Conservation (phyloP, 2,329 filamentous ascomycete genomes). For the Cladosporium oxysporum region DNA sequence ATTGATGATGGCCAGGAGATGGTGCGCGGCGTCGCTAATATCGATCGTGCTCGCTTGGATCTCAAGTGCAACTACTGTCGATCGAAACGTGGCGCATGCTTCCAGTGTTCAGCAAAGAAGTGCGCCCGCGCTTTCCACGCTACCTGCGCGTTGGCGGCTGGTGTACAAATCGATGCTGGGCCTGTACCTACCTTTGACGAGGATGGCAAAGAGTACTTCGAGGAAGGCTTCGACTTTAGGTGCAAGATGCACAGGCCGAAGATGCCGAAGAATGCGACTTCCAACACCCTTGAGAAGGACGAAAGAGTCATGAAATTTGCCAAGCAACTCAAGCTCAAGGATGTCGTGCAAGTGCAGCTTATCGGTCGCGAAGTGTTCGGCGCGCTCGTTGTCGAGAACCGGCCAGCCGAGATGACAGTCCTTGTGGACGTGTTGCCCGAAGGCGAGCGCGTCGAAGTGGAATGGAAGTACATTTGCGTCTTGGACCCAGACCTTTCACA, state of each 20-base stretch:
- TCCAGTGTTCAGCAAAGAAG: slow-evolving; percentile 94
- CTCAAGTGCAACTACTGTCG: slow-evolving; percentile 95
- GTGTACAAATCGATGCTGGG: slow-evolving; percentile 86
- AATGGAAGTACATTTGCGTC: slow-evolving; percentile 82
- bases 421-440: slow-evolving; percentile 82
- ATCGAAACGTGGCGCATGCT: slow-evolving; percentile 91
- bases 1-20: slow-evolving; percentile 68
- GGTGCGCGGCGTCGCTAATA: slow-evolving; percentile 75
- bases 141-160: slow-evolving; percentile 88
- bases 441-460: slow-evolving; percentile 76
- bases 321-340: slow-evolving; percentile 66
- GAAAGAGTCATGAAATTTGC: slow-evolving; percentile 69
- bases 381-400: slow-evolving; percentile 82
- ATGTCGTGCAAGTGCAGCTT: slow-evolving; percentile 85
- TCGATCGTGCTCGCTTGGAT: slow-evolving; percentile 83
- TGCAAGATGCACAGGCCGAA: slow-evolving; percentile 93
- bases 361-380: slow-evolving; percentile 86
- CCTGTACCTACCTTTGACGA: slow-evolving; percentile 84
- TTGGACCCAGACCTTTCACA: slow-evolving; percentile 69
- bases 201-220: slow-evolving; percentile 88
- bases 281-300: slow-evolving; percentile 68
- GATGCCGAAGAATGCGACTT: slow-evolving; percentile 66
- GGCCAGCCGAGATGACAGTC: slow-evolving; percentile 70
- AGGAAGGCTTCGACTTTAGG: slow-evolving; percentile 88
- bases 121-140: slow-evolving; percentile 92